Percentiles rank a stretch among this genome's conserved stretches.
Evolutionary conservation across 345 rosid genomes (phyloP).

Genomic region (Salix suchowensis): DNA sequence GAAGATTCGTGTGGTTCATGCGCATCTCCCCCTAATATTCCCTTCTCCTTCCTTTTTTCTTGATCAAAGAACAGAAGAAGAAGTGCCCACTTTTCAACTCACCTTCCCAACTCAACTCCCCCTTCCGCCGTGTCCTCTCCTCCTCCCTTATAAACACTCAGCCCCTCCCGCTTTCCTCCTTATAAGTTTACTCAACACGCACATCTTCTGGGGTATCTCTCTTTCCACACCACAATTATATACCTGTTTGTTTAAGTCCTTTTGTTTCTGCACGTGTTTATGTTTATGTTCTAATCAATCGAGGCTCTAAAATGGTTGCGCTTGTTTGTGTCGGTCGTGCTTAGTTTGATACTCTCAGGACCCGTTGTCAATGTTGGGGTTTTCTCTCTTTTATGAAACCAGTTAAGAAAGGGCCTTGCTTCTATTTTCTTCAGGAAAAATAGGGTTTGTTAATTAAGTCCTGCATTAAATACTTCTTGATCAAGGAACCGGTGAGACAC

Average conservation of each 20-base stretch:
- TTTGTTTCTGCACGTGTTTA: not conserved
- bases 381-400: not conserved
- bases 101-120: not conserved
- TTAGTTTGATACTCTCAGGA: not conserved
- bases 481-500: not conserved
- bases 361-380: not conserved
- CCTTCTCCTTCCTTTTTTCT: not conserved
- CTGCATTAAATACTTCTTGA: not conserved
- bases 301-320: not conserved
- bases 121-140: not conserved
- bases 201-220: not conserved
- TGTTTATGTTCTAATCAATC: not conserved
- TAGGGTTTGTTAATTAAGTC: not conserved
- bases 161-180: not conserved
- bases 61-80: not conserved
- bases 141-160: not conserved
- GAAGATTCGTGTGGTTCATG: slow-evolving; percentile 16
- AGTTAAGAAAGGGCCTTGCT: not conserved
- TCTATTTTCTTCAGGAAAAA: not conserved
- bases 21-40: slow-evolving; percentile 16
- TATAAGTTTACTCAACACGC: not conserved
- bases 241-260: not conserved
- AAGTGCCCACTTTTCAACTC: not conserved
- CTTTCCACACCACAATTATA: not conserved
- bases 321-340: not conserved